phyloP scores from a whole-genome alignment of 208 protist species.

The Trypanosoma scelopori region DNA sequence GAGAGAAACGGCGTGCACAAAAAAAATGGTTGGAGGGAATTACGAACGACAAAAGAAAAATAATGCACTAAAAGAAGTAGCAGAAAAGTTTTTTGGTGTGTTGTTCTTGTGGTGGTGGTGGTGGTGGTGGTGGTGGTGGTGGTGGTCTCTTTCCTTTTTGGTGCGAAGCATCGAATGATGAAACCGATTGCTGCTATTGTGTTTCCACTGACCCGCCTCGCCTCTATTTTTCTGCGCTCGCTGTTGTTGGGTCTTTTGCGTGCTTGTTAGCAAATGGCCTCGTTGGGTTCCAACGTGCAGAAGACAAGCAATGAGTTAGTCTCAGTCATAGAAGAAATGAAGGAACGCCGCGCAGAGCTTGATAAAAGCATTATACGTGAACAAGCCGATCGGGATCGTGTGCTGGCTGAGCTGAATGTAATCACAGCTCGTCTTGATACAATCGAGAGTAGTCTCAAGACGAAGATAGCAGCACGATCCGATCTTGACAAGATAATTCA shows the following conservation, averaged over 20 bases:
- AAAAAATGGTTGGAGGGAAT: no score
- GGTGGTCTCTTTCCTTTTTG: no score
- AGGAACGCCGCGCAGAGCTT: slow-evolving; percentile 66
- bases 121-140: no score
- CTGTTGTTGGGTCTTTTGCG: neutral
- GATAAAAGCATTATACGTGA: slow-evolving; percentile 74
- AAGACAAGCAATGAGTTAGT: slow-evolving; percentile 86
- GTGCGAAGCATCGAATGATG: no score
- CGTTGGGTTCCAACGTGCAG: slow-evolving; percentile 81
- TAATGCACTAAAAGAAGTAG: no score
- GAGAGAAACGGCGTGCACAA: no score
- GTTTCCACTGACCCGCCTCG: neutral
- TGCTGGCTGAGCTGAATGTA: slow-evolving; percentile 52
- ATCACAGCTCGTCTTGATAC: slow-evolving; percentile 45
- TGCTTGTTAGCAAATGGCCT: slow-evolving; percentile 48
- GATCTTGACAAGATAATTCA: slow-evolving; percentile 78
- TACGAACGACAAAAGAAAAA: no score
- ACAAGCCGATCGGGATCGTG: slow-evolving; percentile 55
- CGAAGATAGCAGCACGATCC: slow-evolving; percentile 48
- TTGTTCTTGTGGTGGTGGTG: no score
- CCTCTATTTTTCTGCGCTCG: neutral
- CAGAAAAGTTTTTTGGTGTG: no score
- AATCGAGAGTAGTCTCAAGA: slow-evolving; percentile 56
- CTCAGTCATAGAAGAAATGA: slow-evolving; percentile 88
- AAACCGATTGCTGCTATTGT: neutral